phyloP scores from a whole-genome alignment of 805 yeast species.

The Pichia cephalocereana region DNA sequence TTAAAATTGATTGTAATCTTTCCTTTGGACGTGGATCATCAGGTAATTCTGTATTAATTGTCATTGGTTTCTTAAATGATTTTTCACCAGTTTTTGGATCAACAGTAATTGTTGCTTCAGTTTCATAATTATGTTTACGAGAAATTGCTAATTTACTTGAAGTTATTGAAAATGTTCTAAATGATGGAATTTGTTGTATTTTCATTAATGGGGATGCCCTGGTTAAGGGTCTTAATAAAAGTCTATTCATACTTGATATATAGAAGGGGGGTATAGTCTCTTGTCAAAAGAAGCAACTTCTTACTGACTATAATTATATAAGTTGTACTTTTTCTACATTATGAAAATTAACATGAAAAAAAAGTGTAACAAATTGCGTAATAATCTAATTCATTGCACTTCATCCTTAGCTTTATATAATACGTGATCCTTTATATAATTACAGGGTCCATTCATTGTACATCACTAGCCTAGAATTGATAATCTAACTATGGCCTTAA shows the following conservation, averaged over 20 bases:
- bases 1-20: conserved; percentile 25
- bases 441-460: too few species aligned
- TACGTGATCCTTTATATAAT: too few species aligned
- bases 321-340: too few species aligned
- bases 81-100: conserved; percentile 18
- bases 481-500: conserved; percentile 1
- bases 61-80: conserved; percentile 34
- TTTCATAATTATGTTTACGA: conserved; percentile 14
- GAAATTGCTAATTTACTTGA: neutral
- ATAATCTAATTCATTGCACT: too few species aligned
- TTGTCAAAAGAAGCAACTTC: too few species aligned
- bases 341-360: too few species aligned
- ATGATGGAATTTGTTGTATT: neutral
- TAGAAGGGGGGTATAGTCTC: too few species aligned
- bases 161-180: neutral
- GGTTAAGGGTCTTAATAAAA: neutral
- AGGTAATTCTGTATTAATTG: conserved; percentile 74
- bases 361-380: too few species aligned
- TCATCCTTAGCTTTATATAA: too few species aligned
- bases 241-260: neutral
- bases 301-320: too few species aligned
- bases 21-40: conserved; percentile 55
- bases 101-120: conserved; percentile 12
- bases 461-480: too few species aligned
- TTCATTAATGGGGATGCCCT: neutral